phyloP scores from a whole-genome alignment of 2,329 filamentous ascomycete genomes.

The Colletotrichum spaethianum region DNA sequence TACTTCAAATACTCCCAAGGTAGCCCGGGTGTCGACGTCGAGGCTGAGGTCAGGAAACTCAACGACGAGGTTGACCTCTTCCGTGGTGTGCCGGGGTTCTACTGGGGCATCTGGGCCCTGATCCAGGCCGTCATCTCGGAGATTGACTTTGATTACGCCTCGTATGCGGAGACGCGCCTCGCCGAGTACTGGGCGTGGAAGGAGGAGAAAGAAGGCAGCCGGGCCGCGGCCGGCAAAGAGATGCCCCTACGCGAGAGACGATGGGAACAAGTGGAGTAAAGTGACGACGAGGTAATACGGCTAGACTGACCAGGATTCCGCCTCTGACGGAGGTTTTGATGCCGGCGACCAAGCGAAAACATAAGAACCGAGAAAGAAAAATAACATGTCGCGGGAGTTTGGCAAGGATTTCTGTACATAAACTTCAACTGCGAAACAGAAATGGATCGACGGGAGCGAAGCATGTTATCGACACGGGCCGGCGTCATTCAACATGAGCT shows the following conservation, averaged over 20 bases:
- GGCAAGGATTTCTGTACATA: conserved; percentile 42
- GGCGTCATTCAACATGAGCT: conserved; percentile 55
- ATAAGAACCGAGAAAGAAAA: conserved; percentile 7
- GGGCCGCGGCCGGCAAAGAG: conserved; percentile 66
- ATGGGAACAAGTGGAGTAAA: conserved; percentile 74
- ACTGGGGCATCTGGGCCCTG: conserved; percentile 94
- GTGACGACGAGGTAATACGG: not conserved
- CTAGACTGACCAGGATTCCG: not conserved
- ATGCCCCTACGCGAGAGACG: conserved; percentile 82
- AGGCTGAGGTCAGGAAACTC: conserved; percentile 77
- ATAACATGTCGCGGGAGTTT: conserved; percentile 20
- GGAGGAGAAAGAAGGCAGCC: conserved; percentile 76
- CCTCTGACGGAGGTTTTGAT: not conserved
- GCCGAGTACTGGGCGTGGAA: conserved; percentile 97
- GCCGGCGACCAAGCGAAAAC: conserved; percentile 5
- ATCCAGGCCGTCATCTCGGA: conserved; percentile 95
- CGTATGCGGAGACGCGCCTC: conserved; percentile 87
- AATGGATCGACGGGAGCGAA: conserved; percentile 40
- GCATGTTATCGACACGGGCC: conserved; percentile 43
- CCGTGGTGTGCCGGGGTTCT: conserved; percentile 90
- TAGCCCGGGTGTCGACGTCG: conserved; percentile 61
- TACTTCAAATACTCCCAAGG: conserved; percentile 73
- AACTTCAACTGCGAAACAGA: conserved; percentile 44
- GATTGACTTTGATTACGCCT: conserved; percentile 97
- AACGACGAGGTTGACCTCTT: conserved; percentile 88